Evolutionary conservation across 495 filamentous ascomycete species (phyloP).

Genomic region (Penicillium angulare): DNA sequence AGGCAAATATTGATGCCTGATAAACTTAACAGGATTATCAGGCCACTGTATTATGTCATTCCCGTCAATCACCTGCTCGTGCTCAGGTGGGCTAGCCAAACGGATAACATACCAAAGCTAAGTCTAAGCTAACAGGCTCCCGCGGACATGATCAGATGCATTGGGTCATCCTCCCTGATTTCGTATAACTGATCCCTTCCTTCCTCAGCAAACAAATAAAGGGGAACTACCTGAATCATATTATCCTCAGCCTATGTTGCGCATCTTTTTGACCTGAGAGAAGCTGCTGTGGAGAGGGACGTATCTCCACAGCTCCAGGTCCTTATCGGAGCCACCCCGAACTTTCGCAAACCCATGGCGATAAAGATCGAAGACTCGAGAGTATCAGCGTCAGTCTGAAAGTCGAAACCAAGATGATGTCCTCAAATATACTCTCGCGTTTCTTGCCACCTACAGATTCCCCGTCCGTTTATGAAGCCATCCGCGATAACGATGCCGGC

Average conservation of each 20-base stretch:
- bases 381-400: slow-evolving; percentile 10
- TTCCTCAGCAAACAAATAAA: not conserved
- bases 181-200: too few relatives aligned
- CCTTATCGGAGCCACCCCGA: not conserved
- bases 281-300: slow-evolving; percentile 2
- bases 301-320: not conserved
- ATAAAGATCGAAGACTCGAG: slow-evolving; percentile 1
- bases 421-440: slow-evolving; percentile 74
- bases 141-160: slow-evolving; percentile 20
- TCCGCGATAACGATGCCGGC: slow-evolving; percentile 59
- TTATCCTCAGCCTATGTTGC: not conserved
- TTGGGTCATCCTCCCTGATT: not conserved
- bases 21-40: not conserved
- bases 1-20: not conserved
- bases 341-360: slow-evolving; percentile 1
- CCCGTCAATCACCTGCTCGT: not conserved
- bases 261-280: not conserved
- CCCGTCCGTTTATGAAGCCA: slow-evolving; percentile 69
- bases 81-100: too few relatives aligned
- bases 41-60: slow-evolving; percentile 5
- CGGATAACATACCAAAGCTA: too few relatives aligned
- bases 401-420: slow-evolving; percentile 64
- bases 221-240: not conserved
- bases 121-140: slow-evolving; percentile 2
- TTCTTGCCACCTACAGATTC: slow-evolving; percentile 64